Conservation (phyloP, 768 basidiomycete genomes). For the Termitomyces sp. region DNA sequence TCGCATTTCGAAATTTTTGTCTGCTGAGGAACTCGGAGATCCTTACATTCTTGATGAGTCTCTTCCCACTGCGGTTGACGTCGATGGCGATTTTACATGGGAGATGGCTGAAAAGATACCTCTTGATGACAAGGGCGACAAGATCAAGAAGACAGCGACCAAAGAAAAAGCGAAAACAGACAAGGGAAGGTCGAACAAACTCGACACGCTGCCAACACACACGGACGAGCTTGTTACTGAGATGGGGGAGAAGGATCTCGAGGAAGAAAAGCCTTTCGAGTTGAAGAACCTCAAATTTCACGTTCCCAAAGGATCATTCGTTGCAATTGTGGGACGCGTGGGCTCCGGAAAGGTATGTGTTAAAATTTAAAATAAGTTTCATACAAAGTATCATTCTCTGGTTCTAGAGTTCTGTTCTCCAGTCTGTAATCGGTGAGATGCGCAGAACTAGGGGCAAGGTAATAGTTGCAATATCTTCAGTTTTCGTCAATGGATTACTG, state of each 20-base stretch:
- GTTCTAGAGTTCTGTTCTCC: constrained; percentile 51
- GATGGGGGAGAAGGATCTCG: constrained; percentile 17
- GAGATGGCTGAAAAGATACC: constrained; percentile 33
- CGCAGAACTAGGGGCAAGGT: constrained; percentile 56
- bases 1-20: constrained; percentile 47
- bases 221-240: constrained; percentile 14
- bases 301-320: constrained; percentile 55
- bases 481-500: background rate
- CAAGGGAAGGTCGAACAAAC: constrained; percentile 10
- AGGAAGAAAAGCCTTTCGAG: constrained; percentile 50
- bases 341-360: constrained; percentile 64
- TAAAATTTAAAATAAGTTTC: background rate
- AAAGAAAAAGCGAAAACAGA: constrained; percentile 19
- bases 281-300: constrained; percentile 44
- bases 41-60: constrained; percentile 43
- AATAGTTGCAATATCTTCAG: constrained; percentile 10
- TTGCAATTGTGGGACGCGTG: constrained; percentile 74
- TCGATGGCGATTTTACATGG: constrained; percentile 55
- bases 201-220: constrained; percentile 23
- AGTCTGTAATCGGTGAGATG: constrained; percentile 68
- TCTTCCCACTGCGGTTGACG: constrained; percentile 38
- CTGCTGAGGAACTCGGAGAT: constrained; percentile 53
- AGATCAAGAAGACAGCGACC: constrained; percentile 16
- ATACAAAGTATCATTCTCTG: background rate
- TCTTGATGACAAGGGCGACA: constrained; percentile 13